Conservation (phyloP, 768 basidiomycete species). For the Psilocybe cubensis region DNA sequence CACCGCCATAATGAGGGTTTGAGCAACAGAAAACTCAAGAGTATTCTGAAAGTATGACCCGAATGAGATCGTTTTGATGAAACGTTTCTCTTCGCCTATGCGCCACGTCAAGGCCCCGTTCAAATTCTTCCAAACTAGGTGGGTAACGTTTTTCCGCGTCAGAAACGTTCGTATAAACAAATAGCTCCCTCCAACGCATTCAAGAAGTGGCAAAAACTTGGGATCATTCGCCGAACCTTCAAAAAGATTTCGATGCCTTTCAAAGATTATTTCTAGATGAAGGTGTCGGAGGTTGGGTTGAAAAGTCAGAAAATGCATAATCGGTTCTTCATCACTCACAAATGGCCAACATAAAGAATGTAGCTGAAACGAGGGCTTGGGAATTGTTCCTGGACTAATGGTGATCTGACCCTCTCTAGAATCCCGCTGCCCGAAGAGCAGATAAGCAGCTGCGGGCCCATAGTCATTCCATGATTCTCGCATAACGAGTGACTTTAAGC, state of each 20-base stretch:
- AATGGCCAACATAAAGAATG: neutral
- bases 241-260: neutral
- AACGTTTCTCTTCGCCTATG: neutral
- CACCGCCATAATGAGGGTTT: no score
- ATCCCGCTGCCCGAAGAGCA: neutral
- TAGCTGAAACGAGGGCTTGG: neutral
- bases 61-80: neutral
- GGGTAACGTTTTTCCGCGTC: neutral
- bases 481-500: neutral
- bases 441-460: neutral
- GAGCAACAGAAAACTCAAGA: no score
- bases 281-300: neutral
- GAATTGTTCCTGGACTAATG: neutral
- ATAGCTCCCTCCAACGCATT: neutral
- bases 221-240: neutral
- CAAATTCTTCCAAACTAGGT: neutral
- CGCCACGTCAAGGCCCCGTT: neutral
- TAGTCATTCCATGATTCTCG: neutral
- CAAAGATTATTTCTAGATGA: neutral
- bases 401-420: no score
- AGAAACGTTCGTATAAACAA: neutral
- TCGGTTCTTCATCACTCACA: constrained; percentile 1
- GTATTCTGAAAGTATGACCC: constrained; percentile 8
- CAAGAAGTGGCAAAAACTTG: constrained; percentile 4
- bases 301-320: neutral